Percentiles rank a stretch among this genome's conserved stretches.
These are phyloP conservation scores for Phalaenopsis aphrodite DNA, from an alignment of 106 monocot species.

Conservation along the genomic window DNA sequence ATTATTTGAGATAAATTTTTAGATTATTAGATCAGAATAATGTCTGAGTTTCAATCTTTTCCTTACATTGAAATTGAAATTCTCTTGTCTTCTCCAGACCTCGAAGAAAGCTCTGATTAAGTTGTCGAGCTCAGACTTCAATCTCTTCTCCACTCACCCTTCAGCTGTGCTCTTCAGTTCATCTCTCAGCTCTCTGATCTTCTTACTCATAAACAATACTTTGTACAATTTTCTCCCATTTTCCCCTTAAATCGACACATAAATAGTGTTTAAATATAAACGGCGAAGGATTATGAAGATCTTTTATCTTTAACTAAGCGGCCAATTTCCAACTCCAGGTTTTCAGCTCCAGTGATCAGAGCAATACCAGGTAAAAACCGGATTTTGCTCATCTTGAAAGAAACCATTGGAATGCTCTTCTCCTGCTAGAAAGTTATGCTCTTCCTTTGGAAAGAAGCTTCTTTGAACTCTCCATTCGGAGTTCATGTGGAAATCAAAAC, in stretches of 20 bases:
- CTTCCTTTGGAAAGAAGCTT: slow-evolving; percentile 11
- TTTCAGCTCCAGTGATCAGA: slow-evolving; percentile 9
- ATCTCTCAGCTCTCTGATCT: background rate
- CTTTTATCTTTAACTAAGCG: background rate
- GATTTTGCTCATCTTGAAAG: slow-evolving; percentile 16
- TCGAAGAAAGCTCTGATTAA: no score
- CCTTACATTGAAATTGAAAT: no score
- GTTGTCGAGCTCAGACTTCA: no score
- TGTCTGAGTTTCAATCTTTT: no score
- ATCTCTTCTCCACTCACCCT: no score
- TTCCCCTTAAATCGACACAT: background rate
- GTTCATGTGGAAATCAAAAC: background rate
- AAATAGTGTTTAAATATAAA: background rate
- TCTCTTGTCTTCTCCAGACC: no score
- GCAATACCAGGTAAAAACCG: slow-evolving; percentile 23
- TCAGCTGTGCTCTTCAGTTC: no score
- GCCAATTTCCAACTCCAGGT: no score
- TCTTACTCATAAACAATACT: background rate
- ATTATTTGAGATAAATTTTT: no score
- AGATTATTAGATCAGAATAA: no score
- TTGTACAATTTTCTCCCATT: background rate
- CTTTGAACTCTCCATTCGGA: background rate
- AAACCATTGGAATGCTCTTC: slow-evolving; percentile 26
- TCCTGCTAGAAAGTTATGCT: background rate
- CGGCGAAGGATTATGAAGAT: background rate